Evolutionary conservation across 139 green algal genomes (phyloP), one percentile per base, ranked within the genome.

Genomic region (Tetradesmus obliquus): DNA sequence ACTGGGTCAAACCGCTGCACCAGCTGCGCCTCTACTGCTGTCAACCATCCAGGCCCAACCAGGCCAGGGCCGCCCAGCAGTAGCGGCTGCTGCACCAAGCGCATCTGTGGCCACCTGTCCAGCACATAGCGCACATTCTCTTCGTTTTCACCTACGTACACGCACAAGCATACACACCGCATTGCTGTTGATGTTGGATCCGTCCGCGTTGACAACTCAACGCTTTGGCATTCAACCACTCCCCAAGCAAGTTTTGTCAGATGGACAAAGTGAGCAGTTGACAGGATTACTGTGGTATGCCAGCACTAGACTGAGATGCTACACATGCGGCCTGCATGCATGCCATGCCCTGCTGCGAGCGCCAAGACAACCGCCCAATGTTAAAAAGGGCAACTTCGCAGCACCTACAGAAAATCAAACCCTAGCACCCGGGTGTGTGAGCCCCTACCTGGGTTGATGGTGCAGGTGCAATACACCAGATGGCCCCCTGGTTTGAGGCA

Each of bases 391-490:
- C 13, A 17, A 76, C 66, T 17, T 17, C 66, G 66, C 66, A n/a
- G 13, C 66, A 76, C 66, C 17, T 17, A 1, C 66, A 13, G 17
- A n/a, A 76, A 76, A 76, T 45, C 32, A 45, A 45, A 45, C 32
- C 32, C 0, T 45, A 45, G 32, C 66, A 76, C 13, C 66, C 66
- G 17, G 66, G 13, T 17, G 13, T 8, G 13, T 86, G 15, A 55
- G 20, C 54, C 24, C 87, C 24, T 24, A 88, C 88, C 88, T 79
- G 89, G 89, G 89, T 92, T 92, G 53, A 99, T 95, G 62, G 94
- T 97, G 89, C 97, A 99, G 2, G 98, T 99, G 82, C 94, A 98
- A 94, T 97, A 99, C 19, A 99, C 97, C 22, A 99, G 51, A 8
- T 71, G 58, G 32, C 98, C 98, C 6, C 97, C 97, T 1, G 96